Base-by-base conservation (phyloP, 164 flowering plant species). In the Liriodendron chinense region DNA sequence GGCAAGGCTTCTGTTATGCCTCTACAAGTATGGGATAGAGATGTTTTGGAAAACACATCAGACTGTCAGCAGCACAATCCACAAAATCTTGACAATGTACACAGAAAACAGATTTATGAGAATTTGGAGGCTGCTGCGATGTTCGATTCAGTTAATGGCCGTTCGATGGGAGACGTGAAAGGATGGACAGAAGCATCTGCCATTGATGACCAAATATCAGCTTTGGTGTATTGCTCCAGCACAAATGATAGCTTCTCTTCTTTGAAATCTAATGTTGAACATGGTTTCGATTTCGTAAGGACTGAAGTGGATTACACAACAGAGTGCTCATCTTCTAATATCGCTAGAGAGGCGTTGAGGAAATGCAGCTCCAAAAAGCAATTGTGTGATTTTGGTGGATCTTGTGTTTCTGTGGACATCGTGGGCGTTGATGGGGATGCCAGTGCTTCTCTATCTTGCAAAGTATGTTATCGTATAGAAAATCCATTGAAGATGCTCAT, bases 311-410 rank as follows among this genome's bases (percentile, higher is more conserved):
- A 85, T 78, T 90, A 86, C 20, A 50, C 77, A 75, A 89, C 85
- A 63, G 94, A 89, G 68, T 89, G 93, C 78, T 90, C 97, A 24
- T 92, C 98, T 57, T 92, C 94, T 79, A 88, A 84, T 78, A 79
- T 68, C 18, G 76, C 68, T 50, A 71, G 23, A 20, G 89, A 84
- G 49, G 77, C 18, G 50, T 28, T 53, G 57, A 73, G 18, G 14
- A 83, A 76, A 71, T 78, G 74, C 74, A 23, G 76, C 13, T 84
- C 92, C 16, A 95, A 77, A 81, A 89, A 80, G 66, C 91, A 88
- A 74, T 24, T 78, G 1, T 89, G 88, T 82, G 77, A 87, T 67
- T 81, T 86, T 64, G 24, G 2, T 28, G 71, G 67, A 68, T 9
- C 63, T 23, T 47, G 73, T 70, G 53, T 69, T 65, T 73, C 79